phyloP scores from a whole-genome alignment of 179 eudicot species.

The Spinacia oleracea region DNA sequence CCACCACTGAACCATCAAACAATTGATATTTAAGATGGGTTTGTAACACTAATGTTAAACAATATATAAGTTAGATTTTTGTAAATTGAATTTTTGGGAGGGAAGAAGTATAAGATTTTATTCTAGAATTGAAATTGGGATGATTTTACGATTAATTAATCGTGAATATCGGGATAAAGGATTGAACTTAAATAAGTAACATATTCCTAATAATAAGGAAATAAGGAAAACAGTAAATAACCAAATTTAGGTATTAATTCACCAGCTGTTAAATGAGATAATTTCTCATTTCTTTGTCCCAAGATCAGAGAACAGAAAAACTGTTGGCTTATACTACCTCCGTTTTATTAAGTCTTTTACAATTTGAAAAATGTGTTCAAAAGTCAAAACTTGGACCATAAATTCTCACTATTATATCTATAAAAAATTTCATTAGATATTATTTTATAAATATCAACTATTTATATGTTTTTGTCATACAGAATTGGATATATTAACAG shows the following conservation, averaged over 20 bases:
- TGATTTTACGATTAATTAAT: conserved; percentile 4
- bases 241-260: not conserved
- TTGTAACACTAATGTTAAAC: not conserved
- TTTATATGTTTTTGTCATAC: too few species aligned
- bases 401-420: too few species aligned
- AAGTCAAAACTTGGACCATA: too few species aligned
- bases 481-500: too few species aligned
- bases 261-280: not conserved
- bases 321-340: too few species aligned
- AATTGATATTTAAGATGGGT: too few species aligned
- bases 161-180: conserved; percentile 14
- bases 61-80: not conserved
- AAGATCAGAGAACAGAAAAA: not conserved
- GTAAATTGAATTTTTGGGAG: not conserved
- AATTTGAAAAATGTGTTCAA: too few species aligned
- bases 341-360: too few species aligned
- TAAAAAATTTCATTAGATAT: too few species aligned
- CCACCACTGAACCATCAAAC: too few species aligned
- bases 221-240: not conserved
- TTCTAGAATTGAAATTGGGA: not conserved
- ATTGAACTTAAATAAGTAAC: not conserved
- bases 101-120: not conserved
- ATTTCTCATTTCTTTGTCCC: not conserved
- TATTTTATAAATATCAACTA: too few species aligned
- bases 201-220: not conserved